A percentile compares a stretch with the other conserved stretches of the same genome.
Conservation (phyloP, 2,329 filamentous ascomycete genomes). For the Zasmidium citrigriseum region DNA sequence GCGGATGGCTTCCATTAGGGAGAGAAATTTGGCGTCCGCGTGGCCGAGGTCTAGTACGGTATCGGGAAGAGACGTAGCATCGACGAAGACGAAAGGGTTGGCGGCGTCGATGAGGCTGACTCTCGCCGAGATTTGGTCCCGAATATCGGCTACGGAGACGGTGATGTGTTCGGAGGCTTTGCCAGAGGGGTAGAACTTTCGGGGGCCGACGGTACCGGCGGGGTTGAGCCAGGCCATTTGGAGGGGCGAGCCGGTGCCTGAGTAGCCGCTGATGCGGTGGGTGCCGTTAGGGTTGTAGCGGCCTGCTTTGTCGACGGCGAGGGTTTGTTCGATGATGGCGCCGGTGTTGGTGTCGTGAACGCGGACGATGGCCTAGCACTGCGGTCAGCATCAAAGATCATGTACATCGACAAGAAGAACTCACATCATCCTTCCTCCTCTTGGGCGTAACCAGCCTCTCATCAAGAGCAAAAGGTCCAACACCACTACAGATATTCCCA, state of each 20-base stretch:
- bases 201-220: not conserved
- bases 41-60: not conserved
- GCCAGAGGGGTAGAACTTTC: not conserved
- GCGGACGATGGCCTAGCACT: not conserved
- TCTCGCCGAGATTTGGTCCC: not conserved
- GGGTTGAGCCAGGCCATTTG: not conserved
- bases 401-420: too few relatives aligned
- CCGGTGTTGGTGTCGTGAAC: not conserved
- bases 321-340: not conserved
- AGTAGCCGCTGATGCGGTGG: not conserved
- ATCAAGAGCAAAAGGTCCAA: not conserved
- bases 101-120: not conserved
- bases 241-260: not conserved
- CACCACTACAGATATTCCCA: not conserved
- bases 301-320: not conserved
- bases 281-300: not conserved
- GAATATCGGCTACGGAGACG: not conserved
- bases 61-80: not conserved
- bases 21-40: not conserved
- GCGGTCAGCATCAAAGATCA: not conserved
- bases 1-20: not conserved
- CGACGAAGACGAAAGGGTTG: not conserved
- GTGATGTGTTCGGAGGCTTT: not conserved
- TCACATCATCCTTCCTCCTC: not conserved
- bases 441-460: not conserved